Conservation (phyloP, 2,329 filamentous ascomycete genomes). For the Claviceps pusilla region DNA sequence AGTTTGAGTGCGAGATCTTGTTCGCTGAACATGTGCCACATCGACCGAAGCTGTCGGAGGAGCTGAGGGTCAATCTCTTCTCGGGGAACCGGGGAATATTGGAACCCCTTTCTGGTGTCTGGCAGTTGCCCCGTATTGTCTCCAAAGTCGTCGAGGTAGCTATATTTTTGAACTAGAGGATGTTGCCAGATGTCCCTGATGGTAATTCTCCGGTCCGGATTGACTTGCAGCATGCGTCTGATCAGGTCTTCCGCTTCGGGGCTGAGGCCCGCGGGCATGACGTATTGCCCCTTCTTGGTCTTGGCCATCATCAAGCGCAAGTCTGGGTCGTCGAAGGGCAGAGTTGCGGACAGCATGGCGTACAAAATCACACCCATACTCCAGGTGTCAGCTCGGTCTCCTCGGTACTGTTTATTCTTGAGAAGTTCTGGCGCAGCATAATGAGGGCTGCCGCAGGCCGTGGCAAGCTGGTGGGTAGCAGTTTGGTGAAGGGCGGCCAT, state of each 20-base stretch:
- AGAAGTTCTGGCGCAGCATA: constrained; percentile 92
- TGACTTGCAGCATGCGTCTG: constrained; percentile 58
- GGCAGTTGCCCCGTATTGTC: constrained; percentile 37
- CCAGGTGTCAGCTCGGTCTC: constrained; percentile 84
- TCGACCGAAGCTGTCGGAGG: constrained; percentile 68
- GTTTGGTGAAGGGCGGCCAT: constrained; percentile 89
- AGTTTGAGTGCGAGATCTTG: constrained; percentile 56
- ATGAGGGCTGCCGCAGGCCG: constrained; percentile 89
- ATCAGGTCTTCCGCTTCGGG: constrained; percentile 65
- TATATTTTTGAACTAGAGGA: constrained; percentile 72
- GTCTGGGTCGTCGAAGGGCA: constrained; percentile 66
- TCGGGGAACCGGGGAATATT: constrained; percentile 40
- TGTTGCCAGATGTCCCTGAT: constrained; percentile 77
- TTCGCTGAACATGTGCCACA: constrained; percentile 79
- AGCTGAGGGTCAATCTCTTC: constrained; percentile 68
- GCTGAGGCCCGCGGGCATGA: constrained; percentile 48
- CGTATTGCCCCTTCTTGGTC: constrained; percentile 44
- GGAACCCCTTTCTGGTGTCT: constrained; percentile 45
- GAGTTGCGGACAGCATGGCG: constrained; percentile 66
- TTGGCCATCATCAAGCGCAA: constrained; percentile 46
- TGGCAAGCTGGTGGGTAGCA: constrained; percentile 61
- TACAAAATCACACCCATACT: constrained; percentile 83
- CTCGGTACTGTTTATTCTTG: constrained; percentile 60
- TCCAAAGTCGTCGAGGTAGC: constrained; percentile 55
- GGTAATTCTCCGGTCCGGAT: constrained; percentile 64